Conservation (phyloP, 1,139 yeast genomes). For the Yamadazyma atmosphaerica region DNA sequence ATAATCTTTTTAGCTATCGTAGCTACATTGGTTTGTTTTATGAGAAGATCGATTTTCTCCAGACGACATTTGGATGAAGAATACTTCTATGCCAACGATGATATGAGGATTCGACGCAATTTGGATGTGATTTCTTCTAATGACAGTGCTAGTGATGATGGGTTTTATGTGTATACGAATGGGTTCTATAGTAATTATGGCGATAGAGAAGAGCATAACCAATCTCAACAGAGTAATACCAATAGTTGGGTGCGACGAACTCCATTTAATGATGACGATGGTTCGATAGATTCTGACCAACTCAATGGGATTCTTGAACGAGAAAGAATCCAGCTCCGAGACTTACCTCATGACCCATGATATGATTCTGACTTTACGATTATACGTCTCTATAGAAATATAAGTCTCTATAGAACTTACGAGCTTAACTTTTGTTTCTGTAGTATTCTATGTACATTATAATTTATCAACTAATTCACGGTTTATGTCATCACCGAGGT, state of each 20-base stretch:
- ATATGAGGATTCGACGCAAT: slow-evolving; percentile 31
- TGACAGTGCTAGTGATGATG: slow-evolving; percentile 45
- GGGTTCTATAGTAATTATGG: slow-evolving; percentile 34
- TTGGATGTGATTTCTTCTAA: slow-evolving; percentile 19
- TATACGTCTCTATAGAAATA: no score
- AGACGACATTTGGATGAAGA: slow-evolving; percentile 38
- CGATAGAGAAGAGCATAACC: slow-evolving; percentile 16
- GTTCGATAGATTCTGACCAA: slow-evolving; percentile 18
- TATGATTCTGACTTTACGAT: neutral
- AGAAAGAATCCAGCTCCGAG: slow-evolving; percentile 10
- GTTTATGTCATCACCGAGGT: neutral
- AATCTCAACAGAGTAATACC: slow-evolving; percentile 15
- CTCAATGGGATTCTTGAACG: slow-evolving; percentile 10
- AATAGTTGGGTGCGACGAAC: slow-evolving; percentile 25
- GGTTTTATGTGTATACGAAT: slow-evolving; percentile 45
- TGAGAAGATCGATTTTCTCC: slow-evolving; percentile 39
- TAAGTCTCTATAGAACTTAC: no score
- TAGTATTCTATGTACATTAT: slow-evolving; percentile 3
- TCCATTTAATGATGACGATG: slow-evolving; percentile 21
- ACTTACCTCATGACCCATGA: slow-evolving; percentile 8
- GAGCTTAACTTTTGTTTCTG: no score
- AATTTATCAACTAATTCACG: neutral
- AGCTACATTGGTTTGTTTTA: slow-evolving; percentile 41
- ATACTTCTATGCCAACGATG: slow-evolving; percentile 32
- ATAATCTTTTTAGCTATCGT: slow-evolving; percentile 36